Evolutionary conservation across 495 filamentous ascomycete species (phyloP).

Genomic region (Glarea lozoyensis): DNA sequence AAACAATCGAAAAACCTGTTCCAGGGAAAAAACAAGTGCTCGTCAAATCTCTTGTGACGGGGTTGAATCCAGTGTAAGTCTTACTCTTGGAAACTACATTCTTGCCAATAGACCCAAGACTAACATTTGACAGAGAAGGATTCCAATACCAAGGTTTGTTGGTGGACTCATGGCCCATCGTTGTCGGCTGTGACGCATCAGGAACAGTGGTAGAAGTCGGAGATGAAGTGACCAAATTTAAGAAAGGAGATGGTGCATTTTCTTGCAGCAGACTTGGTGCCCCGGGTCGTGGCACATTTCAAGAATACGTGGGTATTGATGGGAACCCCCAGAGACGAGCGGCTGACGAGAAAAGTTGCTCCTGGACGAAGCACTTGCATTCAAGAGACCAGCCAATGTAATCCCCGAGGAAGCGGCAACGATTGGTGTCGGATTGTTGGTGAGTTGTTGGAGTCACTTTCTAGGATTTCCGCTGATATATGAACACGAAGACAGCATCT

Average conservation of each 20-base stretch:
- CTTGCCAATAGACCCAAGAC: not conserved
- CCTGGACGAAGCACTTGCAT: constrained; percentile 30
- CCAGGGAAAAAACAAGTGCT: constrained; percentile 23
- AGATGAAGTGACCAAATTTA: constrained; percentile 20
- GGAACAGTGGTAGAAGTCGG: constrained; percentile 24
- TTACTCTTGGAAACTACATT: not conserved
- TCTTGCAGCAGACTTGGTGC: constrained; percentile 33
- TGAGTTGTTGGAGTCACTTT: constrained; percentile 5
- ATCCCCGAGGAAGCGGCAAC: constrained; percentile 28
- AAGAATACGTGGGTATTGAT: constrained; percentile 27
- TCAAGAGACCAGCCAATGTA: constrained; percentile 23
- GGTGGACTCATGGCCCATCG: constrained; percentile 20
- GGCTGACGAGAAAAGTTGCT: constrained; percentile 22
- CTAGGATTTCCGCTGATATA: not conserved
- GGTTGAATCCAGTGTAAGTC: constrained; percentile 27
- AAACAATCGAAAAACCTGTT: constrained; percentile 18
- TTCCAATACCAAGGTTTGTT: constrained; percentile 18
- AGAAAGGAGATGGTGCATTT: constrained; percentile 28
- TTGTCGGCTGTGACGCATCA: constrained; percentile 25
- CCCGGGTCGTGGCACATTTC: constrained; percentile 30
- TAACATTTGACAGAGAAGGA: constrained; percentile 10
- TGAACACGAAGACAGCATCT: constrained; percentile 18
- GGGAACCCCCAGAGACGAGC: not conserved
- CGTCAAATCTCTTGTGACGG: constrained; percentile 24
- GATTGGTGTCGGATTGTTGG: constrained; percentile 30